Evolutionary conservation across 2,329 filamentous ascomycete genomes (phyloP), one percentile per base, ranked within the genome.

Genomic region (Talaromyces sp.): DNA sequence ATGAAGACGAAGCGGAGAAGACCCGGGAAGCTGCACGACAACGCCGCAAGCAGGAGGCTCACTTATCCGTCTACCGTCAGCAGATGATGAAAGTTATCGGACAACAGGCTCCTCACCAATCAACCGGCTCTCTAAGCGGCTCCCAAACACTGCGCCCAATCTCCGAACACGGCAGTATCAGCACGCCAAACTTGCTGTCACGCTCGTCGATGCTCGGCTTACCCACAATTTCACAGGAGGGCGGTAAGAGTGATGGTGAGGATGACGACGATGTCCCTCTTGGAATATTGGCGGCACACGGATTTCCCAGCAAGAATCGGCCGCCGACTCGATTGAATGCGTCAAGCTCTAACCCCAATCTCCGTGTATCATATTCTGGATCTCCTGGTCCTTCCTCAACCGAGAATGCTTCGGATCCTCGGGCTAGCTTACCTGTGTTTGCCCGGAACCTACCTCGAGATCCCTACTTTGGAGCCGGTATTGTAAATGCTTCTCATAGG

Each of bases 71-170:
- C 1, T 96, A 96, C 76, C 87, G 93, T 65, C 93, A 97, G 76
- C 91, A 95, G 78, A 97, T 96, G 93, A 96, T 94, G 90, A 96
- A 96, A 79, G 90, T 95, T 35, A 96, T 92, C 0, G 93, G 93
- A 57, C 91, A 94, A 70, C 80, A 87, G 24, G 76, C 83, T 4
- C 76, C 83, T 11, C 78, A 80, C 49, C 76, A 83, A 14, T 73
- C 80, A 11, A 66, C 19, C 52, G 56, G 33, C 10, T 59, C 62
- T 37, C 60, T 80, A 11, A 66, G 19, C 59, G 56, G 33, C 16
- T 60, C 62, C 24, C 60, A 60, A 27, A 76, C 83, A 11, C 60
- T 62, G 13, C 85, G 87, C n/a, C 83, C 86, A 14, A 80, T 81
- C 59, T 76, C 89, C 67, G 82, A 84, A 19, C 80, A 84, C 39